Conservation (phyloP, 176 grass and related monocot genomes). For the Carex cristatella region DNA sequence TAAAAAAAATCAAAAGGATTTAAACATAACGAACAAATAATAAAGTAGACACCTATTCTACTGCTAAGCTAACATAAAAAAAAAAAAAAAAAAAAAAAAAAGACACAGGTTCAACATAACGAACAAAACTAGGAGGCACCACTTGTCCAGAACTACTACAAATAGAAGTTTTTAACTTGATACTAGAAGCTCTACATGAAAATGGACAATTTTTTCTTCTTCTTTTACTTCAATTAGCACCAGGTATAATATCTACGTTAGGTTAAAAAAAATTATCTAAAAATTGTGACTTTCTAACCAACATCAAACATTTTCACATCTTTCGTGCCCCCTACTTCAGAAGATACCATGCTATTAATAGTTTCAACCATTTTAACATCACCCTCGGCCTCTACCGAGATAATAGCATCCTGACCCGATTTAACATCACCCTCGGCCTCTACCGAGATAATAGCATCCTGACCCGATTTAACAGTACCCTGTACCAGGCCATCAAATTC, state of each 20-base stretch:
- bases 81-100: no score
- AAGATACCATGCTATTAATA: not conserved
- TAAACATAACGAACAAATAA: no score
- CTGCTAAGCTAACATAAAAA: not conserved
- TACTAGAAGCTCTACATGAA: not conserved
- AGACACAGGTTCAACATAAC: not conserved
- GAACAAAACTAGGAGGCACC: not conserved
- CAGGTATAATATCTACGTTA: not conserved
- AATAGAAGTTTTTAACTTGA: not conserved
- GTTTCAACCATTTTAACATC: not conserved
- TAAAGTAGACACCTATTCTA: not conserved
- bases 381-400: not conserved
- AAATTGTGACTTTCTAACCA: not conserved
- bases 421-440: not conserved
- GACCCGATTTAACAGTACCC: not conserved
- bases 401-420: not conserved
- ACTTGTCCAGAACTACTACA: not conserved
- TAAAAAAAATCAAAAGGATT: no score
- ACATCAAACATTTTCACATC: not conserved
- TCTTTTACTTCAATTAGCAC: slow-evolving; percentile 13
- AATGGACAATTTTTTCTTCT: not conserved
- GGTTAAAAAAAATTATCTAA: slow-evolving; percentile 1
- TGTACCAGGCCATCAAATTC: not conserved
- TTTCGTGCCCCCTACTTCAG: not conserved
- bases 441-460: not conserved